phyloP scores from a whole-genome alignment of 2,329 filamentous ascomycete species.

The Calonectria naviculata region DNA sequence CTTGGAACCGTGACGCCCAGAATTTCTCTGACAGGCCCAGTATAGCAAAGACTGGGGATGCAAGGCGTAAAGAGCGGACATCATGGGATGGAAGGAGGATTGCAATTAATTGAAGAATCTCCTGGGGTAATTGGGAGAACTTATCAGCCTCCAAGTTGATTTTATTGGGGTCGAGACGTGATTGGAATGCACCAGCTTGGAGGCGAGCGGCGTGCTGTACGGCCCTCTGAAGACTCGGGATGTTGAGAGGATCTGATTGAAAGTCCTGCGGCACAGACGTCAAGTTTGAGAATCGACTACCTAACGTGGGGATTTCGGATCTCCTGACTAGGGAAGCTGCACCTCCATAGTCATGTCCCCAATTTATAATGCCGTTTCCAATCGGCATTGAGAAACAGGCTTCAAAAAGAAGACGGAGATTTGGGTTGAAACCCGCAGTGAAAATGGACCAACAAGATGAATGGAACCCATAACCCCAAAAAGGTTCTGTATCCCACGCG shows the following conservation, averaged over 20 bases:
- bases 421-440: no score
- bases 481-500: no score
- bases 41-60: slow-evolving; percentile 22
- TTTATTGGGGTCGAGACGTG: background rate
- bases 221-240: slow-evolving; percentile 3
- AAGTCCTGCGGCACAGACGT: background rate
- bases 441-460: no score
- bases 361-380: slow-evolving; percentile 23
- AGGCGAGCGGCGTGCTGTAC: slow-evolving; percentile 1
- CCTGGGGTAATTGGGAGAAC: slow-evolving; percentile 20
- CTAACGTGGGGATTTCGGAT: background rate
- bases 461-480: no score
- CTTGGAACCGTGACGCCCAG: slow-evolving; percentile 27
- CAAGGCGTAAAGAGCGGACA: slow-evolving; percentile 24
- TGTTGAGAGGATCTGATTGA: slow-evolving; percentile 9
- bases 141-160: background rate
- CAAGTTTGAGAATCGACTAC: background rate
- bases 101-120: slow-evolving; percentile 23
- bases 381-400: no score
- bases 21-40: slow-evolving; percentile 23
- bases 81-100: slow-evolving; percentile 12
- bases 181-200: slow-evolving; percentile 7
- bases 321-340: background rate
- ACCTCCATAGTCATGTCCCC: slow-evolving; percentile 29
- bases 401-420: no score